Percentiles rank a stretch among this genome's conserved stretches.
phyloP scores from a whole-genome alignment of 139 green algal genomes.

The Diplosphaera chodatii region DNA sequence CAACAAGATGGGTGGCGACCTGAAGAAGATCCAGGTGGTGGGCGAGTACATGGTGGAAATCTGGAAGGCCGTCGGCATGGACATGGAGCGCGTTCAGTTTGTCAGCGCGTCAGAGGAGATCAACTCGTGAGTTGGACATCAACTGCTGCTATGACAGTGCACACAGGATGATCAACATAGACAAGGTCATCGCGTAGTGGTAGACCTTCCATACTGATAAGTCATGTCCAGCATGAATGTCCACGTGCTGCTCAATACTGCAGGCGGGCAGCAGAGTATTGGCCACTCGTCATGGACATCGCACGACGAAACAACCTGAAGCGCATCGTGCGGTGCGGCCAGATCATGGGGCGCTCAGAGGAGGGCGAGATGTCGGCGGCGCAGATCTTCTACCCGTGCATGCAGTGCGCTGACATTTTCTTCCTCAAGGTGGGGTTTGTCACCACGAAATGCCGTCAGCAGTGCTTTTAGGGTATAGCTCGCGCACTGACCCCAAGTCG shows the following conservation, averaged over 20 bases:
- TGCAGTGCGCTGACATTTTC: constrained; percentile 99
- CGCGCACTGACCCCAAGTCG: too few species aligned
- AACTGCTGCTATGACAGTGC: too few species aligned
- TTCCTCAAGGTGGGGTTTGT: constrained; percentile 77
- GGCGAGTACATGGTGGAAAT: constrained; percentile 98
- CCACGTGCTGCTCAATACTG: too few species aligned
- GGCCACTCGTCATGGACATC: constrained; percentile 88
- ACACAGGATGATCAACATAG: too few species aligned
- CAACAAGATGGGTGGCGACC: constrained; percentile 98
- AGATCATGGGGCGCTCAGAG: constrained; percentile 97
- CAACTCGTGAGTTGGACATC: constrained; percentile 20
- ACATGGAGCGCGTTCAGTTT: constrained; percentile 67
- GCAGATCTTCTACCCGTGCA: constrained; percentile 99
- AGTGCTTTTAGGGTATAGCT: too few species aligned
- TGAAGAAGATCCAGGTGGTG: constrained; percentile 98
- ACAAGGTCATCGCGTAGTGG: too few species aligned
- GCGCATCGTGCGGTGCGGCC: constrained; percentile 71
- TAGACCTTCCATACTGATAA: too few species aligned
- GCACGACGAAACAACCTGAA: constrained; percentile 80
- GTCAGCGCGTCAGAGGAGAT: constrained; percentile 68
- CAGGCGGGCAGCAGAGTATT: constrained; percentile 74
- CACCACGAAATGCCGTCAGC: too few species aligned
- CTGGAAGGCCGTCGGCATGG: constrained; percentile 98
- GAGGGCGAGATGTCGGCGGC: constrained; percentile 87
- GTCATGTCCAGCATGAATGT: too few species aligned